These are phyloP conservation scores for Saccharomycopsis phalli DNA, from an alignment of 1,139 yeast species.

Conservation along the genomic window DNA sequence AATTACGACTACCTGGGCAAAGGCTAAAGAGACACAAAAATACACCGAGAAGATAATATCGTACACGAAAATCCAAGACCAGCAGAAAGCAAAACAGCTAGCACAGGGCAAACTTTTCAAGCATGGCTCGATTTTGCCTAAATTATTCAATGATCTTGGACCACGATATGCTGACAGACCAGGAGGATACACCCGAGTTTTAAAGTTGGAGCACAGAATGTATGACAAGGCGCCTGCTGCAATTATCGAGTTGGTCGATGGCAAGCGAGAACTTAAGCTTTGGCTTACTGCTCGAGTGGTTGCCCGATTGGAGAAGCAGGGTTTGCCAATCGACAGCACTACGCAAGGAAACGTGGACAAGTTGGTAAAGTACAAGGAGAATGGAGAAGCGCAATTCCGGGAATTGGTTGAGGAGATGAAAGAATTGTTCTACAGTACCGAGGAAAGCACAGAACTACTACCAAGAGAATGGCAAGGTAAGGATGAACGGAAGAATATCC, in stretches of 20 bases:
- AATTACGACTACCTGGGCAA: constrained; percentile 61
- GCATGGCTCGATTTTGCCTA: constrained; percentile 41
- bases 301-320: constrained; percentile 67
- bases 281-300: constrained; percentile 75
- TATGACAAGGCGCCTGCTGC: constrained; percentile 93
- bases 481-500: constrained; percentile 8
- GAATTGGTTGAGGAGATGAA: constrained; percentile 61
- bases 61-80: constrained; percentile 28
- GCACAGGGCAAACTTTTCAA: constrained; percentile 33
- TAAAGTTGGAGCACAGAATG: constrained; percentile 75
- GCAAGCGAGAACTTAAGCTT: constrained; percentile 63
- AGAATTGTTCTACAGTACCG: constrained; percentile 40
- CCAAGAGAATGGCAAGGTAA: constrained; percentile 4
- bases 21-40: constrained; percentile 57
- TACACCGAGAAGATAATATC: constrained; percentile 48
- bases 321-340: constrained; percentile 48
- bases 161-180: constrained; percentile 53
- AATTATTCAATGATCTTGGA: constrained; percentile 56
- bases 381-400: constrained; percentile 47
- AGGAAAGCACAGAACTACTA: constrained; percentile 22
- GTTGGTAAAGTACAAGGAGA: constrained; percentile 36
- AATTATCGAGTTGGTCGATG: constrained; percentile 79
- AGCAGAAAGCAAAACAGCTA: constrained; percentile 25
- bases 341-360: constrained; percentile 52
- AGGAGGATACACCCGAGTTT: constrained; percentile 82